A percentile compares a stretch with the other conserved stretches of the same genome.
phyloP scores from a whole-genome alignment of 164 flowering plant genomes.

The Dillenia turbinata region DNA sequence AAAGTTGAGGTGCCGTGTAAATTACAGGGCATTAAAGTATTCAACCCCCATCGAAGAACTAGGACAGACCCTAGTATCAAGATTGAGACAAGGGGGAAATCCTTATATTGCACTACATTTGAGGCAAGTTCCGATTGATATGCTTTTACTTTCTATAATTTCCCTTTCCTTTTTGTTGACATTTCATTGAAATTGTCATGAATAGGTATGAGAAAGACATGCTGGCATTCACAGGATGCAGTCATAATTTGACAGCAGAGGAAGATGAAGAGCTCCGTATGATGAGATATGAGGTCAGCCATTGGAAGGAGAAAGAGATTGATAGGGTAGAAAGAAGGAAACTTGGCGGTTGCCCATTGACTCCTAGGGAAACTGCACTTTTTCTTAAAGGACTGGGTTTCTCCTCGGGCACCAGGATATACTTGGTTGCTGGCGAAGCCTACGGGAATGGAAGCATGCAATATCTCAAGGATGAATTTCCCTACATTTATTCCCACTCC shows the following conservation, averaged over 20 bases:
- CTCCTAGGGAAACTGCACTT: conserved; percentile 92
- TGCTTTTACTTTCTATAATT: neutral
- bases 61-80: conserved; percentile 70
- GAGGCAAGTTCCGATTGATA: conserved; percentile 42
- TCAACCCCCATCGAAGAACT: conserved; percentile 80
- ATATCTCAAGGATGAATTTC: conserved; percentile 60
- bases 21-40: conserved; percentile 82
- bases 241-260: conserved; percentile 75
- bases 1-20: conserved; percentile 89
- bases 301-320: conserved; percentile 99
- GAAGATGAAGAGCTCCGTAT: conserved; percentile 78
- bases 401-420: conserved; percentile 69
- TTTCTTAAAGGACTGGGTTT: conserved; percentile 77
- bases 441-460: conserved; percentile 89
- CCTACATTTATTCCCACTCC: conserved; percentile 84
- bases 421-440: conserved; percentile 96
- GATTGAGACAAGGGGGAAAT: conserved; percentile 61
- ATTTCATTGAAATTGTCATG: too few species aligned
- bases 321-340: conserved; percentile 80
- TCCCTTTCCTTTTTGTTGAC: neutral
- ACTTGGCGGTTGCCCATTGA: conserved; percentile 92
- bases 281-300: conserved; percentile 86
- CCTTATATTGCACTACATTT: conserved; percentile 93
- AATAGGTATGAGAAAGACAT: conserved; percentile 95
- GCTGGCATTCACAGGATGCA: conserved; percentile 98